Percentiles rank a stretch among this genome's conserved stretches.
These are phyloP conservation scores for Nepenthes mirabilis DNA, from an alignment of 148 eudicot genomes.

Conservation along the genomic window DNA sequence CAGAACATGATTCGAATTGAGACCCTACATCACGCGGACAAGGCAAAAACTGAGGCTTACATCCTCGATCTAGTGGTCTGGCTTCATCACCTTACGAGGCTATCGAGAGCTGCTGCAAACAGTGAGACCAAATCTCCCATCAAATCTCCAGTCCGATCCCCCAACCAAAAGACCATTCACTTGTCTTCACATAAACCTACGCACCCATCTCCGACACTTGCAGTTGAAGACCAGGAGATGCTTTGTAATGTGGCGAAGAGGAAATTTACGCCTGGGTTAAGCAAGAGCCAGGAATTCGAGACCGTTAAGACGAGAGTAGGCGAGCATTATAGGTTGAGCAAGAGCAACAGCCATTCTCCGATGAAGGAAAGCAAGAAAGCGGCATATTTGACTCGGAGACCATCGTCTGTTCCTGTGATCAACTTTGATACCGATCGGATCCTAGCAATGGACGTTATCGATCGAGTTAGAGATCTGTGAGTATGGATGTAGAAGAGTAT, in stretches of 20 bases:
- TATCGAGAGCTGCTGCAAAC: conserved; percentile 12
- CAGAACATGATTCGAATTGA: conserved; percentile 34
- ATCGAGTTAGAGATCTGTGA: background rate
- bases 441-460: conserved; percentile 6
- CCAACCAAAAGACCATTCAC: conserved; percentile 4
- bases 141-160: conserved; percentile 8
- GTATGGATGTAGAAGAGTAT: background rate
- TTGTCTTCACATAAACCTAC: background rate
- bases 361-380: conserved; percentile 4
- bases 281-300: conserved; percentile 14
- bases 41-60: conserved; percentile 42
- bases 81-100: conserved; percentile 38
- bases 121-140: conserved; percentile 2
- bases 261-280: conserved; percentile 6
- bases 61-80: conserved; percentile 51
- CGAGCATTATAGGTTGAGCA: conserved; percentile 5
- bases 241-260: conserved; percentile 7
- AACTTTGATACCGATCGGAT: conserved; percentile 1
- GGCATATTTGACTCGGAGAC: conserved; percentile 1
- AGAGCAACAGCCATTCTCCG: conserved; percentile 4
- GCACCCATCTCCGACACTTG: conserved; percentile 6
- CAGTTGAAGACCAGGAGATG: conserved; percentile 11
- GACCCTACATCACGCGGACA: conserved; percentile 63
- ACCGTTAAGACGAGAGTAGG: background rate
- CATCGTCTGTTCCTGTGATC: conserved; percentile 5